Evolutionary conservation across 176 grass and related monocot species (phyloP).

Genomic region (Raddia guianensis): DNA sequence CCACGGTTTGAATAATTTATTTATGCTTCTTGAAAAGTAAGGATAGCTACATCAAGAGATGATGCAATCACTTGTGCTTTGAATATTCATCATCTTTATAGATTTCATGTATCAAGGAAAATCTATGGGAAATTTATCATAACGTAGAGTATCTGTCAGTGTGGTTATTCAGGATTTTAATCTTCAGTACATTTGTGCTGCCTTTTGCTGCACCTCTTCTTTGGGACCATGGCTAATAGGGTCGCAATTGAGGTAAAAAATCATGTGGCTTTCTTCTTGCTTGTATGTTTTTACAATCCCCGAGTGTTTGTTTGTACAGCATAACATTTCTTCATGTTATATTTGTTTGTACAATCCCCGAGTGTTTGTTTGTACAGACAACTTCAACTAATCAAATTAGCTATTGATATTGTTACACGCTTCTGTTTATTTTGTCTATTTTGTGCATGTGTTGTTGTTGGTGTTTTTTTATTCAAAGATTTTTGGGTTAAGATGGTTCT

Average conservation of each 20-base stretch:
- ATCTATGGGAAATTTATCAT: neutral
- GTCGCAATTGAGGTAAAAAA: slow-evolving; percentile 74
- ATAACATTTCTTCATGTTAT: neutral
- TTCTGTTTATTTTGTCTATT: no score
- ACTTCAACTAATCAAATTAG: no score
- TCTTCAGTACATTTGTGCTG: slow-evolving; percentile 76
- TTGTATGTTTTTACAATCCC: neutral
- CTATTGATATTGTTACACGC: no score
- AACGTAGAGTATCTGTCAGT: slow-evolving; percentile 39
- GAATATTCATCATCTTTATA: neutral
- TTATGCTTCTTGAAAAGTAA: neutral
- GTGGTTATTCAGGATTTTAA: slow-evolving; percentile 94
- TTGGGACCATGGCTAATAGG: slow-evolving; percentile 73
- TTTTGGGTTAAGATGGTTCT: no score
- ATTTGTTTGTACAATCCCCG: no score
- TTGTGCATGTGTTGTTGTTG: no score
- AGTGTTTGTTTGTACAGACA: no score
- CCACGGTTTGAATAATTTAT: neutral
- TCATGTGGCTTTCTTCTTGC: neutral
- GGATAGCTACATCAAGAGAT: neutral
- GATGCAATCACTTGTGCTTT: neutral
- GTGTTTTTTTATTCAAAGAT: no score
- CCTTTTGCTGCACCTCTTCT: slow-evolving; percentile 91
- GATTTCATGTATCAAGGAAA: slow-evolving; percentile 14
- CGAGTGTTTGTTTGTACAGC: neutral